Evolutionary conservation across 139 green algal species (phyloP), one percentile per base, ranked within the genome.

Genomic region (Edaphochlamys debaryana): DNA sequence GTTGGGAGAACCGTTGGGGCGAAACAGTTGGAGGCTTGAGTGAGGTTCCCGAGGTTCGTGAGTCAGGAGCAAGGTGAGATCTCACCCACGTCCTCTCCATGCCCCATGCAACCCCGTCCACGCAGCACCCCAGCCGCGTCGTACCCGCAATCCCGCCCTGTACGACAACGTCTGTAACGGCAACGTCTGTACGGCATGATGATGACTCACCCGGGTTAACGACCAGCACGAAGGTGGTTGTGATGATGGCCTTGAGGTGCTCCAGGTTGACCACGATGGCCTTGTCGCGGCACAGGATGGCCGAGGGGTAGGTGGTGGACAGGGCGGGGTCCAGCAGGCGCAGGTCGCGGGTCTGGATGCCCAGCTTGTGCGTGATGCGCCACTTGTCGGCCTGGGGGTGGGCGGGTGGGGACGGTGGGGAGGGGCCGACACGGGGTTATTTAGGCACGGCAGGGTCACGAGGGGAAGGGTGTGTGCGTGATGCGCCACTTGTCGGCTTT

Each of bases 191-290:
- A n/a, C n/a, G n/a, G n/a, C n/a, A n/a, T n/a, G n/a, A n/a, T n/a
- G n/a, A n/a, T n/a, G n/a, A n/a, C 67, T 81, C 87, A 82, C 90
- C 87, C 11, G 88, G 91, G 80, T 94, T 92, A 32, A 92, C 78
- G 32, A 93, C 80, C 30, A 94, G 80, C 80, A 94, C 86, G 77
- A 85, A 90, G 42, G 13, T 42, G 48, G 80, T 87, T 41, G 89
- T 92, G 69, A 92, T 89, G 70, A 92, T 85, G 45, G 78, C 86
- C 77, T 93, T 93, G 79, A 94, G 90, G 85, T 92, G 78, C 90
- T 93, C 88, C 79, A 94, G 80, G 80, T 89, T 91, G 27, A 94
- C 84, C 42, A 94, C 88, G 30, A 94, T 86, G 54, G 88, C 86
- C 56, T 78, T 87, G 52, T 93, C 91, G 54, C 91, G 90, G 56